These are phyloP conservation scores for Dictyostelium intermedium DNA, from an alignment of 78 protist species.

Conservation along the genomic window DNA sequence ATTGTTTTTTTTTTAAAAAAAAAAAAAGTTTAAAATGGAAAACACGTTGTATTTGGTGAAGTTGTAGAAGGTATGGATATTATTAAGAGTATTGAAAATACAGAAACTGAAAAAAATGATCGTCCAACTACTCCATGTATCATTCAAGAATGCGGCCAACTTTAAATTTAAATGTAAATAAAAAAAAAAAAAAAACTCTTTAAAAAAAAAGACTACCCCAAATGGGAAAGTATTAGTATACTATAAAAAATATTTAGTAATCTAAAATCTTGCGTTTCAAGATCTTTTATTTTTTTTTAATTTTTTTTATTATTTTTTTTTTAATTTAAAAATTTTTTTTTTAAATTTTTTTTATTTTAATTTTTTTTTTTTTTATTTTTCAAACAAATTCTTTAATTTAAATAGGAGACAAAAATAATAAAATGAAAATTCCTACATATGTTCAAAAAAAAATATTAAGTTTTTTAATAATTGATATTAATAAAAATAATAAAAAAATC, in stretches of 20 bases:
- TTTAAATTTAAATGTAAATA: background rate
- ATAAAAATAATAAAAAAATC: too few relatives aligned
- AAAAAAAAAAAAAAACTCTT: background rate
- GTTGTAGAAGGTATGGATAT: slow-evolving; percentile 88
- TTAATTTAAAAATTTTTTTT: background rate
- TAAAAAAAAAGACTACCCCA: background rate
- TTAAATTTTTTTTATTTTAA: background rate
- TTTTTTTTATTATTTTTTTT: slow-evolving; percentile 13
- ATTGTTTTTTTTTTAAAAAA: too few relatives aligned
- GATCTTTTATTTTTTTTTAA: too few relatives aligned
- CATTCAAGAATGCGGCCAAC: slow-evolving; percentile 69
- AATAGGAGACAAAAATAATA: slow-evolving; percentile 63
- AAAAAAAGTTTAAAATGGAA: slow-evolving; percentile 81
- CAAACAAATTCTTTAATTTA: too few relatives aligned
- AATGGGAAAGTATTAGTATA: too few relatives aligned
- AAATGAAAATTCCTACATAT: background rate
- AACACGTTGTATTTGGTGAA: slow-evolving; percentile 93
- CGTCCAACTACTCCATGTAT: slow-evolving; percentile 4
- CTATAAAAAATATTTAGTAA: too few relatives aligned
- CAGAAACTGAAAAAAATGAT: slow-evolving; percentile 15
- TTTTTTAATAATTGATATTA: too few relatives aligned
- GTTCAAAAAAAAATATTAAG: background rate
- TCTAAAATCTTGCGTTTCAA: too few relatives aligned
- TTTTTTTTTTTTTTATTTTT: background rate
- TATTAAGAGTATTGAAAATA: slow-evolving; percentile 74